Evolutionary conservation across 1,139 yeast species (phyloP), one percentile per base, ranked within the genome.

Genomic region (Yamadazyma kanchanaburiensis): DNA sequence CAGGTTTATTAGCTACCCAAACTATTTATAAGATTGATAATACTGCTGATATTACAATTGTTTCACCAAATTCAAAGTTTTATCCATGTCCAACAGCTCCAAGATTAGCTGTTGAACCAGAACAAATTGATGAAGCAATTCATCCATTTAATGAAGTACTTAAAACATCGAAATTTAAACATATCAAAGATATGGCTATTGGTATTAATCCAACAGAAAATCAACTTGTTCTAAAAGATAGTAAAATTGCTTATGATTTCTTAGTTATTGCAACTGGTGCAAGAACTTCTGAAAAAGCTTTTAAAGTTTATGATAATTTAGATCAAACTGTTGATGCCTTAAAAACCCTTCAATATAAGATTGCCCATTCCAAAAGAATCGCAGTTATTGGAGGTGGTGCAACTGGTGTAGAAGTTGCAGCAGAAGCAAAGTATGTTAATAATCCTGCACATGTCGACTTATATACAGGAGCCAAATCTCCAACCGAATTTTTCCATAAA

Each of bases 301-400:
- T 49, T 35, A 55, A 57, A 32, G 41, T 51, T 26, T 31, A 37
- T 22, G 42, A 46, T 28, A 33, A 40, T 17, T 32, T 32, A 12
- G 35, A 37, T 6, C 25, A 34, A 2, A 37, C 45, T 9, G 24
- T 32, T 15, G 33, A 33, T 5, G 37, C 37, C 2, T 21, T 52
- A 12, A 29, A 40, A 16, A 27, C 34, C 4, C 37, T 49, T 24
- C 21, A 37, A 10, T 21, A 33, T 8, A 24, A 33, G 9, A 34
- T 52, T 15, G 35, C 42, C 18, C 10, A 27, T 4, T 51, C 60
- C 4, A 35, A 40, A 17, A 28, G 37, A 7, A 47, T 58, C 21
- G 61, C 58, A 2, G 41, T 58, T 5, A 26, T 58, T 10, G 64
- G 64, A 2, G 63, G 55, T 7, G 62, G 62, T 6, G 41, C 58